phyloP scores from a whole-genome alignment of 495 filamentous ascomycete species.

The Talaromyces trachyspermus region DNA sequence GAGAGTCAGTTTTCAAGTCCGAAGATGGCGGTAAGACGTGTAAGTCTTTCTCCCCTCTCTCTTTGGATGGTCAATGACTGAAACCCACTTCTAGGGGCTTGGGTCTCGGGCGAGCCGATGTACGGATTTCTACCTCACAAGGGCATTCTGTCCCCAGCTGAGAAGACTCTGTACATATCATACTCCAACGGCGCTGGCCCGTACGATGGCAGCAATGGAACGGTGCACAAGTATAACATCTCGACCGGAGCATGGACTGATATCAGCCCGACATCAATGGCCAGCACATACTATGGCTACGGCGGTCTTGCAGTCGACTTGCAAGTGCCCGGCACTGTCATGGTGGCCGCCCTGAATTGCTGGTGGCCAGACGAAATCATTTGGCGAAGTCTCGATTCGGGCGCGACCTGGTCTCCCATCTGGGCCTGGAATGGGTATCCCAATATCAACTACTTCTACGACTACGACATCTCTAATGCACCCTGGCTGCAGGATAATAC shows the following conservation, averaged over 20 bases:
- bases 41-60: neutral
- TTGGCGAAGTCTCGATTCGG: conserved; percentile 46
- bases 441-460: conserved; percentile 33
- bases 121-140: conserved; percentile 48
- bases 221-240: conserved; percentile 45
- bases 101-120: conserved; percentile 38
- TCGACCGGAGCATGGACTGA: conserved; percentile 42
- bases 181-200: conserved; percentile 50
- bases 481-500: conserved; percentile 23
- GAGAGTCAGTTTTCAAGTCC: conserved; percentile 46
- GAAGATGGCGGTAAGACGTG: conserved; percentile 46
- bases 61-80: neutral
- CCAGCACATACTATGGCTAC: conserved; percentile 42
- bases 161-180: conserved; percentile 49
- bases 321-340: conserved; percentile 45
- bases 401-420: conserved; percentile 42
- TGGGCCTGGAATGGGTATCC: conserved; percentile 48
- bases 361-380: conserved; percentile 55
- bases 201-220: conserved; percentile 45
- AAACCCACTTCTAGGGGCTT: conserved; percentile 13
- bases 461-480: conserved; percentile 23
- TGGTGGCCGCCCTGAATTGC: conserved; percentile 48
- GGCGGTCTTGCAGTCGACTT: conserved; percentile 49
- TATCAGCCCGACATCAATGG: conserved; percentile 41
- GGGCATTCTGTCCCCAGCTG: conserved; percentile 41